Conservation (phyloP, 208 protist genomes). For the Trypanosoma boissoni region DNA sequence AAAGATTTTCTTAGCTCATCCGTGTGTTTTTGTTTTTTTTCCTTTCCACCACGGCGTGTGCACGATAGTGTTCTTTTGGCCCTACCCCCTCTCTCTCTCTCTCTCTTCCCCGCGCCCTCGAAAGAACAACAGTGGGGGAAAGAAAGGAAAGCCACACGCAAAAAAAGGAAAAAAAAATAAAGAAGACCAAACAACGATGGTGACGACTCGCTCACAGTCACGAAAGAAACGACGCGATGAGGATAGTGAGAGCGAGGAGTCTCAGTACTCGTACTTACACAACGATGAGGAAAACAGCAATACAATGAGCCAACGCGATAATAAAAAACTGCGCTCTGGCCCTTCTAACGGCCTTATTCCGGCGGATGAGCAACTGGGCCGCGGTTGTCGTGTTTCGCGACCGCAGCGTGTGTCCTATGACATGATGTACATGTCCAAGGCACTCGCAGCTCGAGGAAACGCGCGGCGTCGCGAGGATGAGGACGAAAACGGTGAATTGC, state of each 20-base stretch:
- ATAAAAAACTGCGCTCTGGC: not conserved
- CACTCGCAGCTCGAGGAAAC: not conserved
- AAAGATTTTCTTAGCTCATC: no score
- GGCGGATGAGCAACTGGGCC: slow-evolving; percentile 46
- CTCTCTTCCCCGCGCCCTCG: no score
- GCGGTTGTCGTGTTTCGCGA: slow-evolving; percentile 57
- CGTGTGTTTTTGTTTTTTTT: no score
- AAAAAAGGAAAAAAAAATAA: no score
- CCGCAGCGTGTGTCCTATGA: slow-evolving; percentile 18
- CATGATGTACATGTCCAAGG: slow-evolving; percentile 21
- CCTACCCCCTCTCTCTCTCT: no score
- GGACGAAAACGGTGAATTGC: slow-evolving; percentile 12
- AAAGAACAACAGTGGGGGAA: no score
- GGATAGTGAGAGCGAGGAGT: no score
- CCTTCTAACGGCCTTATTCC: not conserved
- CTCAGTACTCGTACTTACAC: no score
- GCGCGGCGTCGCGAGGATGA: not conserved
- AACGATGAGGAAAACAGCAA: not conserved
- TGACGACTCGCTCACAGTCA: slow-evolving; percentile 34
- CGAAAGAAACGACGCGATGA: not conserved
- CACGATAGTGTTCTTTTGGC: no score
- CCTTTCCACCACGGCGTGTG: no score
- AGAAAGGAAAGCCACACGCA: not conserved
- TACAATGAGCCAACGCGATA: not conserved
- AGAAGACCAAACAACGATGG: no score